These are phyloP conservation scores for Fermentozyma sake DNA, from an alignment of 1,139 yeast genomes.

Conservation along the genomic window DNA sequence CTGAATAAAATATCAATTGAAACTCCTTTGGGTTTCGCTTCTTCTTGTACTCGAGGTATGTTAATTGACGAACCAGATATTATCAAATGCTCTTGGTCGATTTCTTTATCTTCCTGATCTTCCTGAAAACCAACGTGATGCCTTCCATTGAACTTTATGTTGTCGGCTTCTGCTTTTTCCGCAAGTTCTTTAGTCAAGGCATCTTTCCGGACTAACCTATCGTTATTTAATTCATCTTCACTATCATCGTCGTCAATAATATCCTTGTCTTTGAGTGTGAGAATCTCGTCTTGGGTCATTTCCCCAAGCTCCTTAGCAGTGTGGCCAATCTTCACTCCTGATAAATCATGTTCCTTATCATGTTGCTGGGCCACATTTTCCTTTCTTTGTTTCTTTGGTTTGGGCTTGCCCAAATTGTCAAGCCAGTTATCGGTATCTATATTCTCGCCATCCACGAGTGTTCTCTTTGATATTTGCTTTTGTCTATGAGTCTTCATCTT, in stretches of 20 bases:
- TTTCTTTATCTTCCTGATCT: constrained; percentile 15
- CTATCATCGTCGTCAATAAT: constrained; percentile 49
- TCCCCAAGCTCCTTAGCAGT: constrained; percentile 33
- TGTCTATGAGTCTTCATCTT: constrained; percentile 13
- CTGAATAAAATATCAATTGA: constrained; percentile 13
- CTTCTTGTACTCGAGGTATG: constrained; percentile 15
- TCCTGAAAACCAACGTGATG: constrained; percentile 10
- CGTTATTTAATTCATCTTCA: constrained; percentile 41
- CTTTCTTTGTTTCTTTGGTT: constrained; percentile 5
- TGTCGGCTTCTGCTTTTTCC: constrained; percentile 22
- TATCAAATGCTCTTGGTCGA: constrained; percentile 11
- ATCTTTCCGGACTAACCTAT: constrained; percentile 28
- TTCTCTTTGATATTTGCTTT: constrained; percentile 12
- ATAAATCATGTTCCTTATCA: constrained; percentile 18
- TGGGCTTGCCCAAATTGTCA: constrained; percentile 15
- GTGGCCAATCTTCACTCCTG: constrained; percentile 43
- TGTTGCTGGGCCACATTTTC: constrained; percentile 6
- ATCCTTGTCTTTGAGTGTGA: constrained; percentile 62
- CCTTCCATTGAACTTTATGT: constrained; percentile 22
- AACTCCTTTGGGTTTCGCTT: constrained; percentile 9
- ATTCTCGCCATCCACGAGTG: constrained; percentile 22
- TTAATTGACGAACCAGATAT: constrained; percentile 10
- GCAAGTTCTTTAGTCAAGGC: constrained; percentile 20
- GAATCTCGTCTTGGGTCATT: constrained; percentile 44
- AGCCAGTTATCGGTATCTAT: constrained; percentile 41